A percentile compares a stretch with the other conserved stretches of the same genome.
Conservation (phyloP, 306 rosid species). For the Acacia melanoxylon region DNA sequence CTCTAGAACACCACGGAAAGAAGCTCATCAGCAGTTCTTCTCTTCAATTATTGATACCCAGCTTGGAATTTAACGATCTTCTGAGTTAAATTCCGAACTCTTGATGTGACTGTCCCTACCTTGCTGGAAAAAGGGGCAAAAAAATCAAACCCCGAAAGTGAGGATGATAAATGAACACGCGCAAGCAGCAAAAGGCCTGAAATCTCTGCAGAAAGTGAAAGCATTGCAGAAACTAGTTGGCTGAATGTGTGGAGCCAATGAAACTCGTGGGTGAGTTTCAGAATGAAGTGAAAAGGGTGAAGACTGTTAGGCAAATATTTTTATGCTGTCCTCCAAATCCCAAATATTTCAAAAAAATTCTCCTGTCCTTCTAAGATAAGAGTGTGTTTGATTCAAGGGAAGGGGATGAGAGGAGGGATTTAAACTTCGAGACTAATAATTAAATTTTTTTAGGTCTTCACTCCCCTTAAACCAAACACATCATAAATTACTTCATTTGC, state of each 20-base stretch:
- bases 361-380: too few relatives aligned
- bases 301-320: too few relatives aligned
- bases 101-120: conserved; percentile 25
- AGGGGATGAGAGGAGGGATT: too few relatives aligned
- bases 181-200: conserved; percentile 23
- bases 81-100: conserved; percentile 26
- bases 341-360: too few relatives aligned
- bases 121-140: neutral
- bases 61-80: neutral
- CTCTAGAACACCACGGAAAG: conserved; percentile 42
- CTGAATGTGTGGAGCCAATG: neutral
- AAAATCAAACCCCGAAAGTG: neutral
- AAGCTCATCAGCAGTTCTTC: conserved; percentile 41
- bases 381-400: too few relatives aligned
- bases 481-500: too few relatives aligned
- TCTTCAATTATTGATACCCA: conserved; percentile 27
- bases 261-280: neutral
- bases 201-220: conserved; percentile 22
- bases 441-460: too few relatives aligned
- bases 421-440: too few relatives aligned
- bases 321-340: too few relatives aligned
- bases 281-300: too few relatives aligned
- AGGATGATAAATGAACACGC: conserved; percentile 41
- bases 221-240: conserved; percentile 9
- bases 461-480: too few relatives aligned